Evolutionary conservation across 192 early-diverging fungal species (phyloP).

Genomic region (Chytriomyces confervae): DNA sequence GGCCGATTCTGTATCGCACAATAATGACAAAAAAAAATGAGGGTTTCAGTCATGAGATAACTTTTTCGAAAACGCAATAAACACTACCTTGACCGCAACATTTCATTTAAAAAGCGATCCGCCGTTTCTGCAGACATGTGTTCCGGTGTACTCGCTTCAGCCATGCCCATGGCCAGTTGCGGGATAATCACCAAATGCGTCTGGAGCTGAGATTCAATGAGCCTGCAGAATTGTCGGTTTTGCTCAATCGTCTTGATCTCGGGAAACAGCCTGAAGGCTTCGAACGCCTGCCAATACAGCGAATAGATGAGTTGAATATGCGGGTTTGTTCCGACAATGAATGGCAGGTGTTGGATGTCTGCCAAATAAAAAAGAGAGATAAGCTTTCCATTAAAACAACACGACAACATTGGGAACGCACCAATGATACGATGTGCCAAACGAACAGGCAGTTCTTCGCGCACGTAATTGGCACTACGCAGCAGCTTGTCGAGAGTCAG

Average conservation of each 20-base stretch:
- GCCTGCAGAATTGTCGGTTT: slow-evolving; percentile 80
- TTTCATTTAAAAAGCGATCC: slow-evolving; percentile 88
- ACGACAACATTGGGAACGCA: slow-evolving; percentile 40
- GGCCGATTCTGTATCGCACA: slow-evolving; percentile 72
- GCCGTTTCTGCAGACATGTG: slow-evolving; percentile 69
- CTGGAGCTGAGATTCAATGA: slow-evolving; percentile 74
- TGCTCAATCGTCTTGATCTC: slow-evolving; percentile 79
- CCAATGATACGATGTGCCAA: slow-evolving; percentile 87
- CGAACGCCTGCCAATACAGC: slow-evolving; percentile 96
- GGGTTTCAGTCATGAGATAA: slow-evolving; percentile 3
- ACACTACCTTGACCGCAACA: slow-evolving; percentile 66
- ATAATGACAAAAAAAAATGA: background rate
- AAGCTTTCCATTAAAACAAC: too few species aligned
- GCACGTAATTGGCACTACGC: slow-evolving; percentile 86
- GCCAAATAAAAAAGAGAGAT: slow-evolving; percentile 4
- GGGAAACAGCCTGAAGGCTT: slow-evolving; percentile 73
- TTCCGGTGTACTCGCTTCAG: slow-evolving; percentile 68
- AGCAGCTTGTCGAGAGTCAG: slow-evolving; percentile 84
- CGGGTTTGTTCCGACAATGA: slow-evolving; percentile 91
- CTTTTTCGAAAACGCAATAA: slow-evolving; percentile 6
- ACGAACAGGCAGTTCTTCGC: slow-evolving; percentile 85
- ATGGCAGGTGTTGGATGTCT: slow-evolving; percentile 88
- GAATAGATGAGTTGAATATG: slow-evolving; percentile 82
- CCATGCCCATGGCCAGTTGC: slow-evolving; percentile 84
- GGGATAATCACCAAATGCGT: slow-evolving; percentile 87